A percentile compares a stretch with the other conserved stretches of the same genome.
Conservation (phyloP, 228 moss, liverwort and hornwort species). For the Sphagnum magellanicum region DNA sequence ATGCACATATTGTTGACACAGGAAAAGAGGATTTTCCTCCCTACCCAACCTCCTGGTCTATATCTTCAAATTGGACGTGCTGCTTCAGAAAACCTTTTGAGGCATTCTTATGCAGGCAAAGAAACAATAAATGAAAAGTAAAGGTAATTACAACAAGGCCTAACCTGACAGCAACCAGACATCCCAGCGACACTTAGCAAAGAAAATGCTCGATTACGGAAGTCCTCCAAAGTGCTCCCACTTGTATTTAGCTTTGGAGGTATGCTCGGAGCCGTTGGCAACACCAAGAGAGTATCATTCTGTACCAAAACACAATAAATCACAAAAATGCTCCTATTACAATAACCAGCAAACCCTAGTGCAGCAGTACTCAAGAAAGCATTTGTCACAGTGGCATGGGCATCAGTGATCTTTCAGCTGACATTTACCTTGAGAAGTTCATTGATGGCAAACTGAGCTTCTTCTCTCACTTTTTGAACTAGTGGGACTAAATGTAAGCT, state of each 20-base stretch:
- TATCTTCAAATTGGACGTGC: no score
- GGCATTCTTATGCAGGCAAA: not conserved
- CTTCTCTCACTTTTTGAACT: slow-evolving; percentile 64
- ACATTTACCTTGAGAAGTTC: slow-evolving; percentile 68
- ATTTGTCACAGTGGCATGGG: no score
- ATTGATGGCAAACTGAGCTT: slow-evolving; percentile 79
- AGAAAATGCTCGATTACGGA: slow-evolving; percentile 60
- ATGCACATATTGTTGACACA: no score
- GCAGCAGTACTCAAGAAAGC: no score
- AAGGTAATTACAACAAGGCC: not conserved
- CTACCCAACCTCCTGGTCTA: no score
- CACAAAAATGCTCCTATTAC: no score
- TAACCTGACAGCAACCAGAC: slow-evolving; percentile 97
- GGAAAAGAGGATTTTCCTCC: no score
- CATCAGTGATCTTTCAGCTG: no score
- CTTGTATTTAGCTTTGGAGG: slow-evolving; percentile 81
- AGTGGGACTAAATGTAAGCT: slow-evolving; percentile 56
- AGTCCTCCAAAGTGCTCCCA: slow-evolving; percentile 47
- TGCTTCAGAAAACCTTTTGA: no score
- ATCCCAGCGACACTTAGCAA: slow-evolving; percentile 72
- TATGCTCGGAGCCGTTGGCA: slow-evolving; percentile 83
- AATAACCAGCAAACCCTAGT: no score
- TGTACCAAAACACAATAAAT: slow-evolving; percentile 10
- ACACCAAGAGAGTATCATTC: slow-evolving; percentile 72
- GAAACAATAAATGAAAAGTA: not conserved